Percentiles rank a stretch among this genome's conserved stretches.
Evolutionary conservation across 2,329 filamentous ascomycete species (phyloP).

Genomic region (Allantophomopsis cytisporea): DNA sequence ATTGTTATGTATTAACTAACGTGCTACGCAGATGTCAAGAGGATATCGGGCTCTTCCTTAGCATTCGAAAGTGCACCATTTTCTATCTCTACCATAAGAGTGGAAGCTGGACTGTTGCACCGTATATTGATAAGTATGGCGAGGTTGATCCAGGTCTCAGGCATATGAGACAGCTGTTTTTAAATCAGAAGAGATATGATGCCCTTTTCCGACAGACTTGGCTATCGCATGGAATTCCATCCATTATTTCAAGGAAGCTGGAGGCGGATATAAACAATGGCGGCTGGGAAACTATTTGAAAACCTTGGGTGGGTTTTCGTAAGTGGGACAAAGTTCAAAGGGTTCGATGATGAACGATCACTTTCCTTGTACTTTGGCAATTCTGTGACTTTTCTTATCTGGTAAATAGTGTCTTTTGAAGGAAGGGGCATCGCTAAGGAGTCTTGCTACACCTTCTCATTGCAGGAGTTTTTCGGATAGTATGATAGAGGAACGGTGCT

Average conservation of each 20-base stretch:
- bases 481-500: no score
- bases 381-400: no score
- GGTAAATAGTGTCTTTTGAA: no score
- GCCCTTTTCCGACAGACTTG: conserved; percentile 74
- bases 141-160: conserved; percentile 87
- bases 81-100: conserved; percentile 73
- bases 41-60: conserved; percentile 87
- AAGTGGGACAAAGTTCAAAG: no score
- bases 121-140: conserved; percentile 91
- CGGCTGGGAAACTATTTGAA: conserved; percentile 75
- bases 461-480: no score
- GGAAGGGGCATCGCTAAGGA: no score
- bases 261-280: conserved; percentile 96
- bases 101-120: conserved; percentile 75
- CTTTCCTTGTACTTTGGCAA: no score
- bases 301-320: no score
- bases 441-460: no score
- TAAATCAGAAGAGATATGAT: conserved; percentile 92
- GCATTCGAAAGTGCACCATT: conserved; percentile 89
- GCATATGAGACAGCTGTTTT: conserved; percentile 75
- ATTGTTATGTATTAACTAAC: background rate
- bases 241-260: conserved; percentile 75
- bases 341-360: no score
- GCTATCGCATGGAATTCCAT: conserved; percentile 76
- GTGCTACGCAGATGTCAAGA: conserved; percentile 56